Evolutionary conservation across 805 yeast genomes (phyloP).

Genomic region (Monosporozyma yasuniensis): DNA sequence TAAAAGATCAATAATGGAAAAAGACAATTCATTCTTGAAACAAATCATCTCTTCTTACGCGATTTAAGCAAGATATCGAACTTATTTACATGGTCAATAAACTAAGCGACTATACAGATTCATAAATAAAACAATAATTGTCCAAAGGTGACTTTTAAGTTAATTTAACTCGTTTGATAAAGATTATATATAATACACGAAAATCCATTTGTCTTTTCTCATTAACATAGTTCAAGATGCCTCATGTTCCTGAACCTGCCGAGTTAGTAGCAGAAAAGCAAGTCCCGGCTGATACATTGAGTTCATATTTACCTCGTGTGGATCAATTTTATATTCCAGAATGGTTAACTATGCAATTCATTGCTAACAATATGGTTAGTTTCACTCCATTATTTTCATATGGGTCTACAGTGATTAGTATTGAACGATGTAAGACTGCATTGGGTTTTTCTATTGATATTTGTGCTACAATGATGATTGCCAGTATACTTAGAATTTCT

Average conservation of each 20-base stretch:
- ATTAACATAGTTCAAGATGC: background rate
- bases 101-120: too few species aligned
- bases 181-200: background rate
- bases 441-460: conserved; percentile 86
- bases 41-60: too few species aligned
- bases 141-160: too few species aligned
- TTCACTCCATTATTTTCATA: conserved; percentile 82
- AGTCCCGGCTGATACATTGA: conserved; percentile 14
- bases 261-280: background rate
- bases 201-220: background rate
- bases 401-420: conserved; percentile 70
- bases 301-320: conserved; percentile 30
- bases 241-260: conserved; percentile 2
- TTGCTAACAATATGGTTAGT: conserved; percentile 58
- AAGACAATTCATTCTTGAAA: too few species aligned
- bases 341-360: conserved; percentile 45
- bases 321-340: conserved; percentile 41
- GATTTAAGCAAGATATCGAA: too few species aligned
- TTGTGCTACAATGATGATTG: conserved; percentile 81
- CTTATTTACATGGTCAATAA: too few species aligned
- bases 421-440: conserved; percentile 53
- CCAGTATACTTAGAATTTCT: conserved; percentile 62
- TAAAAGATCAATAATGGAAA: too few species aligned
- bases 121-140: too few species aligned
- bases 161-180: too few species aligned